Base-by-base conservation (phyloP, 345 rosid species). In the Atalantia buxifolia region DNA sequence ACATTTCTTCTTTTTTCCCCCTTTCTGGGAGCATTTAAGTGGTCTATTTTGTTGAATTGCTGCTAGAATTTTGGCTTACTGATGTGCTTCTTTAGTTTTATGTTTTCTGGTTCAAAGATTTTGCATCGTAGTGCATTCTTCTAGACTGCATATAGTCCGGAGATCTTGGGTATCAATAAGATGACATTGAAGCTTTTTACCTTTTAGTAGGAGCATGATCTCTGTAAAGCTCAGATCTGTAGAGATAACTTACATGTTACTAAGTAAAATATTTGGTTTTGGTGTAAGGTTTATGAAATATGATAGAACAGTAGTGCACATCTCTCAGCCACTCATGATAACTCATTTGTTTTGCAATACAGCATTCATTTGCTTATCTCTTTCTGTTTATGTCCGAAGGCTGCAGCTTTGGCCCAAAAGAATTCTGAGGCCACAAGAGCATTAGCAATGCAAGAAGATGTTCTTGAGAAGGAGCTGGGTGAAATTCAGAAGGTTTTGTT, bases 401-500 rank as follows among this genome's bases (percentile, higher is more conserved):
- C 97, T 84, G 98, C 99, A 78, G 91, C 97, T 81, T 90, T 96
- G 92, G 94, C 98, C 80, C 94, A 94, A 74, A 96, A 90, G 88
- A 96, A 90, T 80, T 92, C 99, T 14, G 99, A 94, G 77, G 98
- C 93, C 8, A 92, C 97, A n/a, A 88, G 90, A 75, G 92, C 90
- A 57, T 78, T 94, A 86, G 97, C 92, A 71, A 84, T 78, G 79
- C 98, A 94, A 79, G 93, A 89, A 86, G 94, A 88, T 78, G 87
- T 89, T 78, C 88, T 96, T 57, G 98, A 96, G 76, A 92, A 90
- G 87, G 99, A 96, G 88, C 90, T 96, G 71, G 91, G 90, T 65
- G 99, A 92, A 88, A 89, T 90, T 85, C 99, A 94, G 72, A 94
- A 92, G 83, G 95, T 96, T 40, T 80, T 96, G 83, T 85, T 96